A percentile compares a stretch with the other conserved stretches of the same genome.
Evolutionary conservation across 129 eudicot species (phyloP).

Genomic region (Chrysanthemum seticuspe): DNA sequence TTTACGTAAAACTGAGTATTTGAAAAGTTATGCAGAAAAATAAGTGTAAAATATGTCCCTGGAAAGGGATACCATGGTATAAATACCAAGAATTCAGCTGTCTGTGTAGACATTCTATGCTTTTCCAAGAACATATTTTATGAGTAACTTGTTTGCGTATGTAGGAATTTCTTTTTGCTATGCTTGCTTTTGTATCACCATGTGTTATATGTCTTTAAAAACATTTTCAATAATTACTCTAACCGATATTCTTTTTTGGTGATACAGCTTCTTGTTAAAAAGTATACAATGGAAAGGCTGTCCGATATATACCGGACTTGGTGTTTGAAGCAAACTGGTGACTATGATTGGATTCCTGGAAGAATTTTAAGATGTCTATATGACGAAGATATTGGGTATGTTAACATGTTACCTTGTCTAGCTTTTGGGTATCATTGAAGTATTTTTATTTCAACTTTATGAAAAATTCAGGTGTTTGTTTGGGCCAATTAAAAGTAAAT

Average conservation of each 20-base stretch:
- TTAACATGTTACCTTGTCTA: background rate
- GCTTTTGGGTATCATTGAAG: slow-evolving; percentile 1
- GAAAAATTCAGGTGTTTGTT: too few relatives aligned
- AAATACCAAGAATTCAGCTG: slow-evolving; percentile 8
- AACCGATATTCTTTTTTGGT: slow-evolving; percentile 11
- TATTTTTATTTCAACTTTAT: background rate
- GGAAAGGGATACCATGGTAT: slow-evolving; percentile 6
- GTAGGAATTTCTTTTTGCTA: background rate
- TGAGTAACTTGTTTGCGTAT: background rate
- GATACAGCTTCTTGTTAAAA: slow-evolving; percentile 74
- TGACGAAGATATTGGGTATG: slow-evolving; percentile 86
- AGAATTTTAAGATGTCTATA: slow-evolving; percentile 74
- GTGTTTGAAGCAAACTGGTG: slow-evolving; percentile 53
- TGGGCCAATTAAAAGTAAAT: too few relatives aligned
- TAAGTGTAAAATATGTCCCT: slow-evolving; percentile 8
- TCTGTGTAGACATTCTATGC: background rate
- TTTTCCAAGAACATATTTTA: background rate
- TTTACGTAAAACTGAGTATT: slow-evolving; percentile 9
- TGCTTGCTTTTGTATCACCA: slow-evolving; percentile 1
- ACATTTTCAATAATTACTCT: slow-evolving; percentile 1
- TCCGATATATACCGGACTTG: slow-evolving; percentile 69
- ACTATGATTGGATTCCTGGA: slow-evolving; percentile 90
- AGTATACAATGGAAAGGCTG: slow-evolving; percentile 79
- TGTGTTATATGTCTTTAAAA: background rate
- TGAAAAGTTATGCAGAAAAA: slow-evolving; percentile 2